Evolutionary conservation across 805 yeast genomes (phyloP).

Genomic region (Pachysolen tannophilus): DNA sequence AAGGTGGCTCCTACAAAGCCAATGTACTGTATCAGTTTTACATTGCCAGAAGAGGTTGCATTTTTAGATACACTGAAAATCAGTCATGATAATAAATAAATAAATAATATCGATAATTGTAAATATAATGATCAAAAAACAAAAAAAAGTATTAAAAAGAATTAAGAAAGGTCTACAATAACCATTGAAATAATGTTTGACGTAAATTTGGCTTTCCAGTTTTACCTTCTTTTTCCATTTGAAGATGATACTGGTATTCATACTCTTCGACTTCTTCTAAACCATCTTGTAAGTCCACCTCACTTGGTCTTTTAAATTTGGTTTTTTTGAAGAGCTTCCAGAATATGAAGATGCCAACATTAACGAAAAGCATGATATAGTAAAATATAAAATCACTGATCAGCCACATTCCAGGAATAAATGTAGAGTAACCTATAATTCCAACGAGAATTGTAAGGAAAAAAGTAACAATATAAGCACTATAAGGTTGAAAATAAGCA

Average conservation of each 20-base stretch:
- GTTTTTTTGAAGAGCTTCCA: slow-evolving; percentile 33
- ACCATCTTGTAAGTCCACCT: slow-evolving; percentile 27
- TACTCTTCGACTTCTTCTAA: slow-evolving; percentile 27
- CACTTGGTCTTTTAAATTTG: slow-evolving; percentile 22
- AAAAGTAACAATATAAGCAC: slow-evolving; percentile 20
- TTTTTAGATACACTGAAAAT: slow-evolving; percentile 23
- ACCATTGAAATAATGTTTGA: no score
- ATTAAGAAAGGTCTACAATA: no score
- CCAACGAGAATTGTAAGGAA: slow-evolving; percentile 26
- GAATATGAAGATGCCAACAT: slow-evolving; percentile 23
- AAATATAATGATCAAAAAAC: no score
- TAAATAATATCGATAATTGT: no score
- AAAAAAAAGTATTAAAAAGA: no score
- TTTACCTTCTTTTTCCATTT: background rate
- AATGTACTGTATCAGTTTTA: slow-evolving; percentile 85
- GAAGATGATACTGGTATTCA: slow-evolving; percentile 19
- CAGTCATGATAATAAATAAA: no score
- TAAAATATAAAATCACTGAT: slow-evolving; percentile 34
- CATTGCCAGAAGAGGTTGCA: slow-evolving; percentile 61
- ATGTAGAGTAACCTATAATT: slow-evolving; percentile 31
- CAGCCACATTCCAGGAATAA: slow-evolving; percentile 29
- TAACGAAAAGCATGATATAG: slow-evolving; percentile 35
- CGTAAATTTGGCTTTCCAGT: background rate
- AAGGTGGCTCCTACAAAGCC: slow-evolving; percentile 95
- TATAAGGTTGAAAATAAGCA: slow-evolving; percentile 36